Base-by-base conservation (phyloP, 208 protist genomes). In the Crithidia brevicula region DNA sequence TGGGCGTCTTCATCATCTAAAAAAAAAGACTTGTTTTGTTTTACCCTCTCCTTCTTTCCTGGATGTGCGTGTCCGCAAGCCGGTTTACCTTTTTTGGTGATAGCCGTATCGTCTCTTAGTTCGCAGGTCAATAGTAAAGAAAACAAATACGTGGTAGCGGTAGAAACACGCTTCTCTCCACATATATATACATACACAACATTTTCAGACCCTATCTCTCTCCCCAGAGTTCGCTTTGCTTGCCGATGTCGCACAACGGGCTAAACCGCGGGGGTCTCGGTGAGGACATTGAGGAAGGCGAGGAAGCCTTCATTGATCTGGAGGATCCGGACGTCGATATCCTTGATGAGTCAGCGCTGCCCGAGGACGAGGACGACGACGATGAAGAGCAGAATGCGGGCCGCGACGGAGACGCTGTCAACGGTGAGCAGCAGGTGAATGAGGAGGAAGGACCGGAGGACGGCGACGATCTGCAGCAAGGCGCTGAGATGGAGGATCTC, bases 281-380 rank as follows among this genome's bases (percentile, higher is more conserved):
- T 10, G 60, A 72, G 31, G 75, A 79, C 23, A 65, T 62, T 15
- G 72, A 84, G 27, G 86, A 92, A 46, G 85, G 77, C 28, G 79
- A 89, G 28, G 82, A 81, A n/a, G 91, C 72, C 15, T 92, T 94
- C 66, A 80, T 94, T 58, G 85, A 94, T 59, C 79, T 96, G n/a
- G 83, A 94, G 10, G 91, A 96, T 64, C 88, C 91, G 4, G 73
- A 89, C 52, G 68, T 92, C 20, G 86, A 92, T 36, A 84, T 94
- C 28, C 57, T 94, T 18, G 85, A 92, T 31, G 86, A 87, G 34
- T 74, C 51, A 33, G 69, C 77, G 22, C 61, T 71, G 22, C 58
- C 52, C 1, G 69, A 67, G 15, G 72, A 81, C 10, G 52, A 76
- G 8, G 65, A 78, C 22, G 67, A 70, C 10, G 69, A 83, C 23